Conservation (phyloP, 2,329 filamentous ascomycete species). For the Aspergillus jensenii region DNA sequence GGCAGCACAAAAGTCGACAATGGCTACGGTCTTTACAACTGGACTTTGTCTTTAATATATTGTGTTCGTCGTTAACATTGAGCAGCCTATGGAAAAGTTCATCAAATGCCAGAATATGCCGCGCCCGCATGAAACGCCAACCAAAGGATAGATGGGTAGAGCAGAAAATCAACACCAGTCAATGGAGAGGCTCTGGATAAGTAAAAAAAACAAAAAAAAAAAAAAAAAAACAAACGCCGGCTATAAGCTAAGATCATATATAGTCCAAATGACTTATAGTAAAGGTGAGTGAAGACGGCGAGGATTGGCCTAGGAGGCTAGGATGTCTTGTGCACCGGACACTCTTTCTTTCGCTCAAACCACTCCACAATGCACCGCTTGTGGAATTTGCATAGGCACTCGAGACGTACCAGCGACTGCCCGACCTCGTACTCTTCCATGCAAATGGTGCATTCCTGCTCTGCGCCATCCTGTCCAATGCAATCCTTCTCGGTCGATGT, state of each 20-base stretch:
- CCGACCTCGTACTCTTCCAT: slow-evolving; percentile 64
- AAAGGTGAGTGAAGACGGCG: neutral
- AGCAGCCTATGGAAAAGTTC: neutral
- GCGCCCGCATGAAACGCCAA: slow-evolving; percentile 1
- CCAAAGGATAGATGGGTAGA: neutral
- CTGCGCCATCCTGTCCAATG: slow-evolving; percentile 51
- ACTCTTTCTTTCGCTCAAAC: slow-evolving; percentile 60
- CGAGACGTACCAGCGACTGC: slow-evolving; percentile 58
- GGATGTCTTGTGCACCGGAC: slow-evolving; percentile 58
- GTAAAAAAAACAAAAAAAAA: neutral
- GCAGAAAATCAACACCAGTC: neutral
- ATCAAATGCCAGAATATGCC: slow-evolving; percentile 7
- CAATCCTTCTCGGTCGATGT: slow-evolving; percentile 65
- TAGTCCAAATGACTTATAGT: neutral
- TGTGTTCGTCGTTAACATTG: neutral
- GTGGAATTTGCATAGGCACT: slow-evolving; percentile 66
- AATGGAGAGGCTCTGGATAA: neutral
- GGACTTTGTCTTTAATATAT: neutral
- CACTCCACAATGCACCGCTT: slow-evolving; percentile 60
- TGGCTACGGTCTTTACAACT: neutral
- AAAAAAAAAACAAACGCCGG: slow-evolving; percentile 6
- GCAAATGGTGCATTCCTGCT: slow-evolving; percentile 63
- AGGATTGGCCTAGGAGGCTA: slow-evolving; percentile 22
- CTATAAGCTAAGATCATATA: slow-evolving; percentile 8
- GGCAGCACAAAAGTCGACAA: neutral